A percentile compares a stretch with the other conserved stretches of the same genome.
Evolutionary conservation across 2,329 filamentous ascomycete species (phyloP).

Genomic region (Chrysoporthe cubensis): DNA sequence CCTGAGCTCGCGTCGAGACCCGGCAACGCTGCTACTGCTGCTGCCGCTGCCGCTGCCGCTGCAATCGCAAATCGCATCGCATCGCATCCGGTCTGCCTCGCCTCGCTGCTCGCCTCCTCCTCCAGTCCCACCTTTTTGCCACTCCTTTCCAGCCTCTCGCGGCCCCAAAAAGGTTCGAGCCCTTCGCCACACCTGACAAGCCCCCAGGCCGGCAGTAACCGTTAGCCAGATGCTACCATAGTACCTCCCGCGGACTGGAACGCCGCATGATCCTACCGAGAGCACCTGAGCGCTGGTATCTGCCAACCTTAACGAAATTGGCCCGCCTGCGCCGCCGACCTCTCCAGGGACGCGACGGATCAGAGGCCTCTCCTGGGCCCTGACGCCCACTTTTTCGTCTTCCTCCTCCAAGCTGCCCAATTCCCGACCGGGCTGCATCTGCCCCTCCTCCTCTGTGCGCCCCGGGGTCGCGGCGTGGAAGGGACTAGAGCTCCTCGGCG

Average conservation of each 20-base stretch:
- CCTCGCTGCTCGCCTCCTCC: background rate
- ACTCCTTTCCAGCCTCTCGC: background rate
- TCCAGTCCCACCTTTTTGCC: constrained; percentile 8
- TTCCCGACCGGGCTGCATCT: background rate
- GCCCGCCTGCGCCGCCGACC: constrained; percentile 7
- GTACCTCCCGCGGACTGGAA: constrained; percentile 23
- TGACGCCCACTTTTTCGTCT: background rate
- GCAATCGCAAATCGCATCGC: background rate
- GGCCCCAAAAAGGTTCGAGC: constrained; percentile 11
- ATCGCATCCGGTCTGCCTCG: too few species aligned
- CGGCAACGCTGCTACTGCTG: too few species aligned
- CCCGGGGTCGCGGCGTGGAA: background rate
- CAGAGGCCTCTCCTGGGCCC: background rate
- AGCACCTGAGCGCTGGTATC: constrained; percentile 3
- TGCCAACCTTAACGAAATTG: background rate
- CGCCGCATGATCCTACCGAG: constrained; percentile 12
- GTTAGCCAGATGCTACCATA: constrained; percentile 25
- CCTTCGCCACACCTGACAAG: constrained; percentile 28
- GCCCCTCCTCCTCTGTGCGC: constrained; percentile 3
- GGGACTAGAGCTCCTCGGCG: background rate
- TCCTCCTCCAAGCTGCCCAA: background rate
- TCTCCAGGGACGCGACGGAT: constrained; percentile 6
- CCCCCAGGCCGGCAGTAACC: constrained; percentile 26
- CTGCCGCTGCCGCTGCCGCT: too few species aligned
- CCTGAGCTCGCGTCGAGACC: background rate